Evolutionary conservation across 1,284 basidiomycete genomes (phyloP), one percentile per base, ranked within the genome.

Genomic region (Microbotryomycetes sp.): DNA sequence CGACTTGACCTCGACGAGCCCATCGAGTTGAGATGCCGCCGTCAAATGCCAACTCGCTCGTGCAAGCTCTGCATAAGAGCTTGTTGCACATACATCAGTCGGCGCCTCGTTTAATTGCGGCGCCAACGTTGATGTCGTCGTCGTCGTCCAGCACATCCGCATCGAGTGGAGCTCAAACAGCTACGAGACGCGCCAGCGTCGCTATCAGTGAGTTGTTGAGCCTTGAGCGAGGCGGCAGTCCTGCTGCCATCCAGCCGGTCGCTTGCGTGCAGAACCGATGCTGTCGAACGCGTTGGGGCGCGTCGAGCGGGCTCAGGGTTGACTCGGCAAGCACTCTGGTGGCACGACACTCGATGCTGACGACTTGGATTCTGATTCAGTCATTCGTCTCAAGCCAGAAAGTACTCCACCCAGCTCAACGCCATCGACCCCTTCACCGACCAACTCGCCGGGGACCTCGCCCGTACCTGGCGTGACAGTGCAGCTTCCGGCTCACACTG

Each of bases 201-300:
- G 70, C 70, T 4, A 71, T 71, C 62, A 70, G 70, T 71, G 54
- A 49, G 67, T 55, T 19, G 36, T 31, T 6, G 42, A 9, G 36
- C 36, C 36, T 42, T 42, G 36, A 19, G n/a, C n/a, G n/a, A n/a
- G n/a, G n/a, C n/a, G n/a, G n/a, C n/a, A n/a, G n/a, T n/a, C n/a
- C n/a, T n/a, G n/a, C n/a, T n/a, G n/a, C n/a, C n/a, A n/a, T n/a
- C n/a, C n/a, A n/a, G n/a, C n/a, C n/a, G n/a, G n/a, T n/a, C n/a
- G n/a, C n/a, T n/a, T n/a, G 36, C 36, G 36, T 42, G 36, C 19
- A n/a, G n/a, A n/a, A n/a, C n/a, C n/a, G 36, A 42, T 19, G 36
- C 19, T 42, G 36, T 9, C 12, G 9, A 19, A 42, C 36, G 36
- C 36, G 36, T 42, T 42, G 36, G 36, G 36, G 36, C 36, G 36